Base-by-base conservation (phyloP, 2,329 filamentous ascomycete species). In the Fusarium heterosporum region DNA sequence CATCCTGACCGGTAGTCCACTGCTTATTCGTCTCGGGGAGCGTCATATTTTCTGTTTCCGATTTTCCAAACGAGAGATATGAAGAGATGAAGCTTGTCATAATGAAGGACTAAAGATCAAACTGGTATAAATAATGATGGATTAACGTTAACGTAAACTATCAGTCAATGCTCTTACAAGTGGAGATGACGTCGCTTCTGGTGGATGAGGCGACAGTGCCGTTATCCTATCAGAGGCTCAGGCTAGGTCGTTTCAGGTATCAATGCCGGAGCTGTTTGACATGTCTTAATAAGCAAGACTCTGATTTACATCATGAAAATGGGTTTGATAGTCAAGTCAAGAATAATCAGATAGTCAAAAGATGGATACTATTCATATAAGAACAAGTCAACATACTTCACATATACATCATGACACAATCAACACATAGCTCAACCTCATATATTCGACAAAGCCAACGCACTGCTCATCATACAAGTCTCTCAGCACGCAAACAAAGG, bases 1-100 rank as follows among this genome's bases (percentile, higher is more conserved):
- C 87, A 70, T 87, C 79, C 68, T 87, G 82, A 40, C 76, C 76
- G 3, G 84, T 86, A 16, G 81, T 77, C 87, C 87, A 89, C 76
- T 86, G 83, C 73, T 80, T 75, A 50, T 72, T 77, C n/a, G 61
- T 72, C n/a, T 77, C 62, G 4, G 69, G 63, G 8, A 68, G 41
- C 4, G 59, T 39, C 62, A 63, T 72, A 12, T 42, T 43, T 5
- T 25, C 43, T n/a, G 55, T 13, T 36, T 53, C 55, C 6, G 56
- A 45, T 45, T 45, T 71, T n/a, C 66, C 55, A 17, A 73, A 70
- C 8, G 71, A 55, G 3, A 72, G 46, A 3, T 67, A 47, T 8
- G 71, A 73, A 45, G 68, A 61, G 17, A 73, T 63, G 3, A 73
- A 70, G 17, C 54, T 64, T 16, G 61, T 13, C 71, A 72, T 73